These are phyloP conservation scores for Nothophytophthora sp. DNA, from an alignment of 352 stramenopile genomes.

Conservation along the genomic window DNA sequence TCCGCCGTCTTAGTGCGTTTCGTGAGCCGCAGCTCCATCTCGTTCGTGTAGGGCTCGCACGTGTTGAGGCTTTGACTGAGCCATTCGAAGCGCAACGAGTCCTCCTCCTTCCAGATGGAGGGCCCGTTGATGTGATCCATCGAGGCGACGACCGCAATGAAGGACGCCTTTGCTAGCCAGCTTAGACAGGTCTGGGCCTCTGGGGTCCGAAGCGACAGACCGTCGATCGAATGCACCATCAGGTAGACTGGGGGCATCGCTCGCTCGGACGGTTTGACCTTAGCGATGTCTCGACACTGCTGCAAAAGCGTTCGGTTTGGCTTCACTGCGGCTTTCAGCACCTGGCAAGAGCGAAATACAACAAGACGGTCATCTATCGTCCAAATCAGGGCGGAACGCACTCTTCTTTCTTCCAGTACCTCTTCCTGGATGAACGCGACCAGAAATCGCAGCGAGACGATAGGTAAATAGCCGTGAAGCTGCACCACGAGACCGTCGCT, in stretches of 20 bases:
- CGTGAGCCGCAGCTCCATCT: constrained; percentile 38
- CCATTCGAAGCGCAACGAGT: constrained; percentile 54
- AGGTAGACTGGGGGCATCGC: constrained; percentile 33
- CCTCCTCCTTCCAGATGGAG: constrained; percentile 58
- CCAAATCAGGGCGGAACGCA: not conserved
- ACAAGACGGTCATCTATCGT: not conserved
- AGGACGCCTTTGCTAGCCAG: constrained; percentile 40
- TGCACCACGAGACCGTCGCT: constrained; percentile 44
- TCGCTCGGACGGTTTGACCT: constrained; percentile 6
- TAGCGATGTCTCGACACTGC: constrained; percentile 37
- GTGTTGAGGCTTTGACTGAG: constrained; percentile 46
- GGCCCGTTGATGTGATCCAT: constrained; percentile 61
- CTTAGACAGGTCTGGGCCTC: constrained; percentile 56
- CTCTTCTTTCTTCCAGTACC: constrained; percentile 4
- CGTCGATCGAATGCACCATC: constrained; percentile 62
- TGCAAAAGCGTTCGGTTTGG: constrained; percentile 33
- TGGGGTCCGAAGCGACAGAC: constrained; percentile 35
- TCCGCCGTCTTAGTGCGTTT: constrained; percentile 29
- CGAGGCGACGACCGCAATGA: constrained; percentile 47
- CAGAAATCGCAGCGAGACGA: constrained; percentile 52
- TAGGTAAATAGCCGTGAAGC: constrained; percentile 57
- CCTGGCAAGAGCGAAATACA: constrained; percentile 7
- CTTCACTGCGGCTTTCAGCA: constrained; percentile 22
- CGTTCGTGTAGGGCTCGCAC: constrained; percentile 42
- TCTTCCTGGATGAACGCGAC: constrained; percentile 36